phyloP scores from a whole-genome alignment of 495 filamentous ascomycete species.

The Neurospora sublineolata region DNA sequence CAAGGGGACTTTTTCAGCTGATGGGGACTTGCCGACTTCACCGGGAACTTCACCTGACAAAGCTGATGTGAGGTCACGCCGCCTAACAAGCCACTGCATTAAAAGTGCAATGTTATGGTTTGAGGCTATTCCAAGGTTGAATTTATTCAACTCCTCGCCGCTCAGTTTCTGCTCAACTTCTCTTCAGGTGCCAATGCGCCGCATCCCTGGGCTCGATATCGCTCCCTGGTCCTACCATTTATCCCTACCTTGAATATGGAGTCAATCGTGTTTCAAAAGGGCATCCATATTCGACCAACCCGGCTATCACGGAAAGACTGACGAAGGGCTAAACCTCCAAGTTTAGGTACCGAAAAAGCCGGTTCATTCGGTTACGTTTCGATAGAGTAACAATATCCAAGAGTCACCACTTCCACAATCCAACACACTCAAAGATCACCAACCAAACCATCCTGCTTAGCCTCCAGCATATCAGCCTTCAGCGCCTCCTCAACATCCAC shows the following conservation, averaged over 20 bases:
- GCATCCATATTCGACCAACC: neutral
- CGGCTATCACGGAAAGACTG: neutral
- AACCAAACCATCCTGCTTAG: neutral
- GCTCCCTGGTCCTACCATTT: neutral
- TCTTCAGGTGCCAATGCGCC: neutral
- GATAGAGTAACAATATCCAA: neutral
- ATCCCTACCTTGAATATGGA: neutral
- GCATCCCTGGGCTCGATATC: neutral
- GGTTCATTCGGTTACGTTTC: neutral
- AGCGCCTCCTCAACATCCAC: constrained; percentile 28
- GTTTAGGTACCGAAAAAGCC: neutral
- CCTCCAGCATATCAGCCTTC: constrained; percentile 16
- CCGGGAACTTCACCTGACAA: neutral
- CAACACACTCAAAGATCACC: neutral
- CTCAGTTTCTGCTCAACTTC: neutral
- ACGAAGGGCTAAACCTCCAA: neutral
- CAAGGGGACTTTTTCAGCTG: neutral
- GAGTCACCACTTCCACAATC: neutral
- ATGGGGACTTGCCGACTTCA: neutral
- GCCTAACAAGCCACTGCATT: neutral
- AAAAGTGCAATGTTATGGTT: neutral
- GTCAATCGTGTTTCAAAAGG: neutral
- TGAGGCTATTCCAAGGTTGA: neutral
- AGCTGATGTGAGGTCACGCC: neutral
- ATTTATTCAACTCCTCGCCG: neutral